These are phyloP conservation scores for Sophora flavescens DNA, from an alignment of 306 rosid genomes.

Conservation along the genomic window DNA sequence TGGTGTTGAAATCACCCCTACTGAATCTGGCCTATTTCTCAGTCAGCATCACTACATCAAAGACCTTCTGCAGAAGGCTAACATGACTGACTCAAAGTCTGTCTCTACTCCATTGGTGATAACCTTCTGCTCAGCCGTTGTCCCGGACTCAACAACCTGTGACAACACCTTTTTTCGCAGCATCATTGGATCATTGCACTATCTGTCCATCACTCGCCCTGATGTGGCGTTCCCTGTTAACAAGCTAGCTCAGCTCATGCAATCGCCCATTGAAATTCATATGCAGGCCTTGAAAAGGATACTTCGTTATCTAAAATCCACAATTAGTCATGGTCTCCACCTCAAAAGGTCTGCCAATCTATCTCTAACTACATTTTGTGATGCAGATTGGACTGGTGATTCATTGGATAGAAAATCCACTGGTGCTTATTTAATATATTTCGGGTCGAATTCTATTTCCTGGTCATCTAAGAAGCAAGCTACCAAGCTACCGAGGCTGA, in stretches of 20 bases:
- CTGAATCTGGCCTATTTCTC: accelerated
- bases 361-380: background rate
- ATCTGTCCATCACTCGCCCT: too few relatives aligned
- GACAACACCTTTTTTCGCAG: background rate
- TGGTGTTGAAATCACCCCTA: background rate
- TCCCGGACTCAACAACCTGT: background rate
- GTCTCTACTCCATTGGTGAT: background rate
- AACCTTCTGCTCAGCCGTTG: too few relatives aligned
- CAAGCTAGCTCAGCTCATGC: background rate
- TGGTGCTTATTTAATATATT: too few relatives aligned
- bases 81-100: background rate
- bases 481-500: too few relatives aligned
- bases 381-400: too few relatives aligned
- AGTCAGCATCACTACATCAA: too few relatives aligned
- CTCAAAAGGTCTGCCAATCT: background rate
- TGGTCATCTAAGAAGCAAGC: too few relatives aligned
- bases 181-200: background rate
- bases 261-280: background rate
- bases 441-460: too few relatives aligned
- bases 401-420: too few relatives aligned
- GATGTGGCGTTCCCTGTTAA: too few relatives aligned
- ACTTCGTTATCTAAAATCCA: background rate
- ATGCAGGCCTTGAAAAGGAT: background rate
- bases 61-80: background rate
- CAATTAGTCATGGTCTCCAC: background rate